Percentiles rank a stretch among this genome's conserved stretches.
phyloP scores from a whole-genome alignment of 208 protist genomes.

The Leishmania martiniquensis region DNA sequence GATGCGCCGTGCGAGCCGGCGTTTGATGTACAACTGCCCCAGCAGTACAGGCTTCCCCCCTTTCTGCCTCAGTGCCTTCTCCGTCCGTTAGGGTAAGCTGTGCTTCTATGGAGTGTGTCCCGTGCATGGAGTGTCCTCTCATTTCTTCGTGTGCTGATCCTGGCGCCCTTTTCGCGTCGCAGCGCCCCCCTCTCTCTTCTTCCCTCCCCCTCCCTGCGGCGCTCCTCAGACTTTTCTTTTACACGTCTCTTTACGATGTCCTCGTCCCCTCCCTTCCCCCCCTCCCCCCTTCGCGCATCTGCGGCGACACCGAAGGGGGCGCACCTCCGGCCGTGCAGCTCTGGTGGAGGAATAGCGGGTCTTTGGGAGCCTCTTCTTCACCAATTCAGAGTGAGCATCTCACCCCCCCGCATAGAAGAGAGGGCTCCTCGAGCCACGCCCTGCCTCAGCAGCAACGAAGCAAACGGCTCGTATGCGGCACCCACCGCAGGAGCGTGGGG shows the following conservation, averaged over 20 bases:
- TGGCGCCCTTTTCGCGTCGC: neutral
- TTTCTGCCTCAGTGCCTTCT: neutral
- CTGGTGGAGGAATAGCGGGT: neutral
- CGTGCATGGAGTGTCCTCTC: neutral
- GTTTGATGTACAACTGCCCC: slow-evolving; percentile 2
- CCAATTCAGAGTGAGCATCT: neutral
- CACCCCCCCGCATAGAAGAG: too few relatives aligned
- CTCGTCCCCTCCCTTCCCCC: neutral
- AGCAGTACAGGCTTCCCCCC: neutral
- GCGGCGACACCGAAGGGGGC: neutral
- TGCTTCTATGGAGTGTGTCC: neutral
- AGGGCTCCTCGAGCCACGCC: too few relatives aligned
- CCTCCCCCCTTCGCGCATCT: too few relatives aligned
- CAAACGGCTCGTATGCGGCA: neutral
- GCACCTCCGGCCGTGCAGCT: neutral
- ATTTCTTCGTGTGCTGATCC: neutral
- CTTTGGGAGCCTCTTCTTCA: neutral
- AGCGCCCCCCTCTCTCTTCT: too few relatives aligned
- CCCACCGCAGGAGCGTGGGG: neutral
- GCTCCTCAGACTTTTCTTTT: neutral
- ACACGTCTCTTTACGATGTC: neutral
- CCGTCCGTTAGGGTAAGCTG: neutral
- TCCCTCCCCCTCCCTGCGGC: neutral
- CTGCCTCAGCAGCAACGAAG: neutral
- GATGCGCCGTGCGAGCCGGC: neutral